Evolutionary conservation across 1,284 basidiomycete species (phyloP), one percentile per base, ranked within the genome.

Genomic region (Cutaneotrichosporon cutaneum): DNA sequence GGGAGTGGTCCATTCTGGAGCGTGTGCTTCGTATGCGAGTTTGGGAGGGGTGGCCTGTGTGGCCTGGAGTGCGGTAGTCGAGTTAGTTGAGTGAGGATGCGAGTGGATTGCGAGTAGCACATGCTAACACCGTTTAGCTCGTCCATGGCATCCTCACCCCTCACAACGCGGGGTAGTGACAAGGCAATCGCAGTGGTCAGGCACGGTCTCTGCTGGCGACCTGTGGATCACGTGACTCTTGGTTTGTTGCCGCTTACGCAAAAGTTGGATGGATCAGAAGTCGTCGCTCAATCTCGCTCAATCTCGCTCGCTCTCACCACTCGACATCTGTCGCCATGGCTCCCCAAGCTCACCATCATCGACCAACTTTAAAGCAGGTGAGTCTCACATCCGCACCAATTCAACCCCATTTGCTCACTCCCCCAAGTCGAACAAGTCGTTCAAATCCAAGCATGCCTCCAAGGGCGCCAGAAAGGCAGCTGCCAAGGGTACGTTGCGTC

Each of bases 391-490:
- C 1, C 9, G 7, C n/a, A 45, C 16, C 21, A 5, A 24, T 22
- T 48, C 21, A 32, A 21, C 8, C 48, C 44, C 16, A 27, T 24
- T 47, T 6, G 10, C 21, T 33, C 21, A 35, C 21, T 11, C 4
- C 32, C 47, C 22, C 6, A 54, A 93, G 90, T 82, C 85, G 82
- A 95, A 96, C 78, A 96, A 96, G 76, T 67, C 84, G 1, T 95
- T 90, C 84, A 94, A 94, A 77, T 91, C 90, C 1, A 89, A 87
- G 73, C 92, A 96, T 82, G 85, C 92, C 0, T 86, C 90, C 5
- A 94, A 95, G 78, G 86, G 68, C 9, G 84, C 88, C 0, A 73
- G 92, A 51, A 92, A 90, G 76, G 88, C 90, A 48, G 84, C 85
- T 45, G 86, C 90, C 16, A 94, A 94, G 82, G 92, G 92, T 88